Evolutionary conservation across 805 yeast genomes (phyloP).

Genomic region (Barnettozyma botsteinii): DNA sequence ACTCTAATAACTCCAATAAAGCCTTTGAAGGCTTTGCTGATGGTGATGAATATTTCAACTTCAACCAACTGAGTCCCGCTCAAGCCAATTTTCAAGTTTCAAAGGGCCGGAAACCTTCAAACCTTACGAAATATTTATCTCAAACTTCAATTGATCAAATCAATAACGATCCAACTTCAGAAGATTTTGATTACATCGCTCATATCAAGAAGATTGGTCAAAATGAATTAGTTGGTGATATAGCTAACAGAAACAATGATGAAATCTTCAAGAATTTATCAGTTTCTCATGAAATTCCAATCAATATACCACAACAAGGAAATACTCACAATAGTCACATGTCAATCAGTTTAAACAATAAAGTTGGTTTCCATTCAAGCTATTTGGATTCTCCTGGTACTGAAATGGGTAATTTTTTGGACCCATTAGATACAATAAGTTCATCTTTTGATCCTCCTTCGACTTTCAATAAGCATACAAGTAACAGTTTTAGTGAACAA

Average conservation of each 20-base stretch:
- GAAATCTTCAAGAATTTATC: constrained; percentile 5
- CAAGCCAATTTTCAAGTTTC: neutral
- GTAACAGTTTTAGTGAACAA: constrained; percentile 17
- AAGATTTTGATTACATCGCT: constrained; percentile 59
- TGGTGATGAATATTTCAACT: constrained; percentile 24
- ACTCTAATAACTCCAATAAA: too few relatives aligned
- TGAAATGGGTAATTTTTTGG: constrained; percentile 22
- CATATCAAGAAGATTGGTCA: constrained; percentile 54
- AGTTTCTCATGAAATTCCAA: constrained; percentile 13
- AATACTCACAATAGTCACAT: neutral
- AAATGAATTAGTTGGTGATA: constrained; percentile 22
- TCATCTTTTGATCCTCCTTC: constrained; percentile 26
- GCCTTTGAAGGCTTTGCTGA: constrained; percentile 5
- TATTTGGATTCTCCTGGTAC: constrained; percentile 22
- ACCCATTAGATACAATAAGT: constrained; percentile 23
- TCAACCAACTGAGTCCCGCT: constrained; percentile 7
- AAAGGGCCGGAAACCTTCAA: constrained; percentile 12
- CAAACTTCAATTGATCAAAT: constrained; percentile 6
- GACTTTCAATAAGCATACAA: constrained; percentile 11
- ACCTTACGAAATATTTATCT: constrained; percentile 22
- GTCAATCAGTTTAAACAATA: constrained; percentile 4
- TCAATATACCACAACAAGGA: constrained; percentile 4
- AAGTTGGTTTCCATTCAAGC: constrained; percentile 12
- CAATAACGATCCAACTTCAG: constrained; percentile 39
- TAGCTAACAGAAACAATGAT: neutral